These are phyloP conservation scores for Saturnispora bothae DNA, from an alignment of 805 yeast genomes.

Conservation along the genomic window DNA sequence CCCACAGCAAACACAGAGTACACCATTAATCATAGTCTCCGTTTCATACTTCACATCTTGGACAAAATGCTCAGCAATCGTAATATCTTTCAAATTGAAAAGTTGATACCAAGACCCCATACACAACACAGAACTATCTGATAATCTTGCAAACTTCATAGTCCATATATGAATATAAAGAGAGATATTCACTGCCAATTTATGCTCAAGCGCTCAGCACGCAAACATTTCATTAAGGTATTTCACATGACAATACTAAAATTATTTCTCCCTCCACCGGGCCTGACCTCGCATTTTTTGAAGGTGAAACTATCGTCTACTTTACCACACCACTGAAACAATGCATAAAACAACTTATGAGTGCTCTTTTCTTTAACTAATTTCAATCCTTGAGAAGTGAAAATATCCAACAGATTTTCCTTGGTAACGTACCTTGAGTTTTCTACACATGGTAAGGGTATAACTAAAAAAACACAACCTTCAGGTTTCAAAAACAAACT, in stretches of 20 bases:
- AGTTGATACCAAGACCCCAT: too few species aligned
- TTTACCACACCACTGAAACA: constrained; percentile 40
- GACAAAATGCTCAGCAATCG: too few species aligned
- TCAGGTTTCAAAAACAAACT: constrained; percentile 36
- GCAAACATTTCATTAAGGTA: too few species aligned
- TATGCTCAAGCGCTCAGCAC: too few species aligned
- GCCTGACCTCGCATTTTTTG: constrained; percentile 39
- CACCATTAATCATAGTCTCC: too few species aligned
- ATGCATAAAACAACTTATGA: constrained; percentile 63
- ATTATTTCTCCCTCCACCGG: constrained; percentile 58
- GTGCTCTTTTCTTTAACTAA: constrained; percentile 43
- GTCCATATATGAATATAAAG: too few species aligned
- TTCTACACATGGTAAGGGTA: constrained; percentile 77
- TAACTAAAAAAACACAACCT: constrained; percentile 57
- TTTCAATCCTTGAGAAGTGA: constrained; percentile 51
- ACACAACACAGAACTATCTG: too few species aligned
- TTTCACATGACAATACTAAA: constrained; percentile 38
- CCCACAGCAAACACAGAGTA: too few species aligned
- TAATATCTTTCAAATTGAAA: too few species aligned
- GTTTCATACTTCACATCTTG: too few species aligned
- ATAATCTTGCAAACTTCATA: too few species aligned
- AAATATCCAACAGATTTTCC: constrained; percentile 25
- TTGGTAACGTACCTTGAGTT: constrained; percentile 66
- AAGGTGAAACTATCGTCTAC: constrained; percentile 14
- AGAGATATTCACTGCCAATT: too few species aligned